Percentiles rank a stretch among this genome's conserved stretches.
These are phyloP conservation scores for Casuarina equisetifolia DNA, from an alignment of 306 rosid species.

Conservation along the genomic window DNA sequence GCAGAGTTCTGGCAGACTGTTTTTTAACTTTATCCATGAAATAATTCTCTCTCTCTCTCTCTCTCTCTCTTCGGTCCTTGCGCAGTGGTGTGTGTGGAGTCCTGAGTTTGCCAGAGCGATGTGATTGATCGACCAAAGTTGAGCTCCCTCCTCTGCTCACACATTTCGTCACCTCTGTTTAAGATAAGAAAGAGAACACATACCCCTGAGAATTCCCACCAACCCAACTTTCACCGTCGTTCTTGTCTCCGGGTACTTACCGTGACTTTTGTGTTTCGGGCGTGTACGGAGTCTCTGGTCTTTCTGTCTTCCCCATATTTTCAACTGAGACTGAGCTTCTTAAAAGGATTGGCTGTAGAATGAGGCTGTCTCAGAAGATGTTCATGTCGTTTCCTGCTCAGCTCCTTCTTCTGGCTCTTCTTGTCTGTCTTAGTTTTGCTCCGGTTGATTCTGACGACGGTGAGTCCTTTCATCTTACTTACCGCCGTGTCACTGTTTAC, in stretches of 20 bases:
- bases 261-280: no score
- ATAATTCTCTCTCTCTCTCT: constrained; percentile 41
- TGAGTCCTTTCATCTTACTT: constrained; percentile 40
- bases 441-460: constrained; percentile 75
- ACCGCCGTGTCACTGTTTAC: constrained; percentile 9
- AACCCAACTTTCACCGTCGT: constrained; percentile 16
- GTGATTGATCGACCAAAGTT: constrained; percentile 72
- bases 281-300: constrained; percentile 8
- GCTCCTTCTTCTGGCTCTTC: constrained; percentile 51
- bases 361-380: constrained; percentile 9
- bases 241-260: constrained; percentile 10
- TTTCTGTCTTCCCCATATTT: background rate
- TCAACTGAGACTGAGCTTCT: background rate
- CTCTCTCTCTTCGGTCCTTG: constrained; percentile 21
- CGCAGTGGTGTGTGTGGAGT: constrained; percentile 48
- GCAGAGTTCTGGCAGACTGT: constrained; percentile 69
- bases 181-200: constrained; percentile 16
- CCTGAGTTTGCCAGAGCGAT: constrained; percentile 49
- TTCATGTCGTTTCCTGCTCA: constrained; percentile 57
- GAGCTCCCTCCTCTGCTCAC: constrained; percentile 23
- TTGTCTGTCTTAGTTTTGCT: constrained; percentile 41
- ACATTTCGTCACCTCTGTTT: constrained; percentile 15
- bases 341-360: constrained; percentile 17
- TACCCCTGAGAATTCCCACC: constrained; percentile 23
- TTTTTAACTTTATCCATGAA: constrained; percentile 78